A percentile compares a stretch with the other conserved stretches of the same genome.
These are phyloP conservation scores for Tricholoma saponaceum DNA, from an alignment of 768 basidiomycete species.

Conservation along the genomic window DNA sequence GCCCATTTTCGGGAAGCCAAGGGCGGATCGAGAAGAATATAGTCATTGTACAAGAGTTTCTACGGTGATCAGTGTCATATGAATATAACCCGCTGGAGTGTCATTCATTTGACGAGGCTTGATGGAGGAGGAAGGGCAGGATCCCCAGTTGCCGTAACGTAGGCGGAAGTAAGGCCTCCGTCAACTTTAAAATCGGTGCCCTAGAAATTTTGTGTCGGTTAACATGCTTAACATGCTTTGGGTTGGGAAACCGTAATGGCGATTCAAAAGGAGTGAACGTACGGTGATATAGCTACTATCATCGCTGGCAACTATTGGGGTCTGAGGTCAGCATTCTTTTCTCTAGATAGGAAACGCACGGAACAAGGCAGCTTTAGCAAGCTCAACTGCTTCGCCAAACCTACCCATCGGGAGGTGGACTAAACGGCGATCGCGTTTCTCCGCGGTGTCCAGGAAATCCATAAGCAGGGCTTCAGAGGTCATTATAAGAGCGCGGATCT, in stretches of 20 bases:
- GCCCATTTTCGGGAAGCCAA: not conserved
- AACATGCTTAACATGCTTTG: not conserved
- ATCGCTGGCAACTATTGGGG: slow-evolving; percentile 72
- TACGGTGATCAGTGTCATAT: not conserved
- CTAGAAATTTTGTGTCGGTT: slow-evolving; percentile 29
- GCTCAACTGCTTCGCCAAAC: slow-evolving; percentile 95
- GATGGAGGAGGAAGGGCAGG: slow-evolving; percentile 64
- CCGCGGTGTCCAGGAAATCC: slow-evolving; percentile 95
- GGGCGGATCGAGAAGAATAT: too few relatives aligned
- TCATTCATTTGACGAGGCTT: slow-evolving; percentile 42
- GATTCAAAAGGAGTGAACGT: slow-evolving; percentile 19
- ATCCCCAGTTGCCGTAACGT: slow-evolving; percentile 87
- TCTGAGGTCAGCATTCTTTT: slow-evolving; percentile 3
- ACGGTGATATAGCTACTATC: slow-evolving; percentile 97
- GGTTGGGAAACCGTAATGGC: not conserved
- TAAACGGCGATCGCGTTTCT: slow-evolving; percentile 89
- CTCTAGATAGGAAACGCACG: slow-evolving; percentile 41
- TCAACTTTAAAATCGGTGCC: slow-evolving; percentile 95
- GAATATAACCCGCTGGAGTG: not conserved
- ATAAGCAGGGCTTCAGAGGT: slow-evolving; percentile 76
- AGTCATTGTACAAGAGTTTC: not conserved
- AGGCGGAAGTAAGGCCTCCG: slow-evolving; percentile 88
- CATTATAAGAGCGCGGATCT: slow-evolving; percentile 8
- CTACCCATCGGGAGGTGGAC: slow-evolving; percentile 95
- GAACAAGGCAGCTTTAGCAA: slow-evolving; percentile 91